Percentiles rank a stretch among this genome's conserved stretches.
These are phyloP conservation scores for Cicer chorassanicum DNA, from an alignment of 306 rosid species.

Conservation along the genomic window DNA sequence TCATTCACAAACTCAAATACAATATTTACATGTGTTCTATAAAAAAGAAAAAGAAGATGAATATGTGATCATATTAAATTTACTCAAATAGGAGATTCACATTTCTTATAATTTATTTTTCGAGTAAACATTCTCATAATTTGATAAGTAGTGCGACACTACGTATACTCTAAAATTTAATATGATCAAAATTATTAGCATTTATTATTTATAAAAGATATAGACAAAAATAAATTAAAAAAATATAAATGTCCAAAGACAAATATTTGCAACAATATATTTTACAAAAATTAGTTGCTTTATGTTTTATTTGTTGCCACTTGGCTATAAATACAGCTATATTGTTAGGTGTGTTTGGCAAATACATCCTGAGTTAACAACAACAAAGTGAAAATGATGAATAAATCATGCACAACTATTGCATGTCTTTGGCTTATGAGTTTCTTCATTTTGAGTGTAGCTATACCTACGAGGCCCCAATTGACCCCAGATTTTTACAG, in stretches of 20 bases:
- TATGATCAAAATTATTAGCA: too few relatives aligned
- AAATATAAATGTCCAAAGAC: too few relatives aligned
- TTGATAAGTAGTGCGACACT: too few relatives aligned
- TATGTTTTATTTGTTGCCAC: slow-evolving; percentile 15
- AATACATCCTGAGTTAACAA: slow-evolving; percentile 10
- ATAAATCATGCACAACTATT: slow-evolving; percentile 36
- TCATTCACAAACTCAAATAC: slow-evolving; percentile 24
- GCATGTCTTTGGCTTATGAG: slow-evolving; percentile 46
- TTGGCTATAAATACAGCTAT: slow-evolving; percentile 47
- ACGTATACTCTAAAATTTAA: too few relatives aligned
- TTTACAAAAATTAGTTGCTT: not conserved
- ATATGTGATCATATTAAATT: not conserved
- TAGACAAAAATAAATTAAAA: too few relatives aligned
- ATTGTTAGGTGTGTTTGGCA: not conserved
- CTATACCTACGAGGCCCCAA: slow-evolving; percentile 51
- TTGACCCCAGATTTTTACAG: slow-evolving; percentile 60
- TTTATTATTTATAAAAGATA: too few relatives aligned
- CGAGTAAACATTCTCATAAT: too few relatives aligned
- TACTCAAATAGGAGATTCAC: not conserved
- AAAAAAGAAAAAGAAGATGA: not conserved
- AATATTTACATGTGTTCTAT: too few relatives aligned
- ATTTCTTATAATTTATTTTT: too few relatives aligned
- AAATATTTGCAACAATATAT: slow-evolving; percentile 2
- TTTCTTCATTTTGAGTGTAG: slow-evolving; percentile 51
- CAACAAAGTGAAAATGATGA: slow-evolving; percentile 50